Evolutionary conservation across 164 flowering plant genomes (phyloP), one percentile per base, ranked within the genome.

Genomic region (Sextonia rubra): DNA sequence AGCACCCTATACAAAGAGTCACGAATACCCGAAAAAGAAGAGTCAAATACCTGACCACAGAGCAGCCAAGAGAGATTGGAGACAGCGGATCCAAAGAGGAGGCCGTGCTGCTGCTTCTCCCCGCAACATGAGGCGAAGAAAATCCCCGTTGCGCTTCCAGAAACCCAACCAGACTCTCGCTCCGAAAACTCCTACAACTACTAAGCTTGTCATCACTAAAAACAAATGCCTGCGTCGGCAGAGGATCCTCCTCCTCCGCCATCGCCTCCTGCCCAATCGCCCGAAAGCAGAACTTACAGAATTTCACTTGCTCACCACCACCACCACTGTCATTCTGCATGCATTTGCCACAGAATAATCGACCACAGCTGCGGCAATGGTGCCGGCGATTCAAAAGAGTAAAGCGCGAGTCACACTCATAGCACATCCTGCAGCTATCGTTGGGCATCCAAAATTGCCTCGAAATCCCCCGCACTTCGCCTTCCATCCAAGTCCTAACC

Each of bases 241-340:
- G 77, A 22, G 87, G 77, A 77, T 85, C 74, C 65, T 65, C 68
- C 75, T 78, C 69, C 74, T 78, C 87, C 66, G 78, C 76, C 49
- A 74, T 77, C 44, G 72, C 29, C 23, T 82, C 88, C 71, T 30
- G 49, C 69, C 80, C 77, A 61, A 63, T 44, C 58, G 73, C 74
- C 62, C 79, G 79, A 72, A 77, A 75, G 68, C 98, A 93, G 69
- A 85, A 82, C 70, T 84, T 89, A 83, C 98, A 93, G 7, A 71
- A 82, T 71, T 75, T 85, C 27, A 77, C 66, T 58, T 49, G 47
- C 23, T 70, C 76, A 60, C 70, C 69, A 37, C 70, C 76, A 64
- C 69, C 74, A 47, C 65, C 80, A 76, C 44, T 77, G 2, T 78
- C 81, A 66, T 64, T 71, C 29, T 69, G 80, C 80, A 81, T 48